These are phyloP conservation scores for Quercus mongolica DNA, from an alignment of 306 rosid species.

Conservation along the genomic window DNA sequence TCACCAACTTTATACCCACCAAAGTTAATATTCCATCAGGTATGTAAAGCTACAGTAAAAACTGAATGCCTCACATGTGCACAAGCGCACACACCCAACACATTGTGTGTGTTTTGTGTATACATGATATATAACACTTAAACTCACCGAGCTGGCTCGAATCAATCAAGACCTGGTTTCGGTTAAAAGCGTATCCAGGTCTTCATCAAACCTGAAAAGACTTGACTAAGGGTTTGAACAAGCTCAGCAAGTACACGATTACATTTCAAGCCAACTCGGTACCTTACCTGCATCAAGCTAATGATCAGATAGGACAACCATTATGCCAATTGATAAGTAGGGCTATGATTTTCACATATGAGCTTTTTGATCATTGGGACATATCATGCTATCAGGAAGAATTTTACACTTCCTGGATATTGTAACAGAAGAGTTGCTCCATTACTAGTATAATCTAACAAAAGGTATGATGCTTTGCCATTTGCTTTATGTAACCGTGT, in stretches of 20 bases:
- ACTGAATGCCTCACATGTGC: background rate
- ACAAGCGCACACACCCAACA: no score
- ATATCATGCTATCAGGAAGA: background rate
- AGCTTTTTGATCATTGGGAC: background rate
- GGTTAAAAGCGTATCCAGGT: slow-evolving; percentile 58
- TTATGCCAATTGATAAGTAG: slow-evolving; percentile 8
- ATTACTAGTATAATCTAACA: background rate
- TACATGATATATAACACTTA: slow-evolving; percentile 13
- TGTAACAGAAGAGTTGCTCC: background rate
- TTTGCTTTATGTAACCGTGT: background rate
- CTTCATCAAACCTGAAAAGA: slow-evolving; percentile 64
- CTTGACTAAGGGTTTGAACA: slow-evolving; percentile 42
- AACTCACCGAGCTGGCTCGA: slow-evolving; percentile 76
- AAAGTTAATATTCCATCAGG: background rate
- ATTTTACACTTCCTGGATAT: background rate
- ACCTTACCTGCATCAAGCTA: slow-evolving; percentile 60
- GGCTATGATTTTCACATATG: background rate
- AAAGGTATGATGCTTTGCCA: background rate
- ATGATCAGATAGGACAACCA: slow-evolving; percentile 34
- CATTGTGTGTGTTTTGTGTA: background rate
- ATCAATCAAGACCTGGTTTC: slow-evolving; percentile 49
- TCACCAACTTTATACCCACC: slow-evolving; percentile 12
- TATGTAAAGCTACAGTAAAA: background rate
- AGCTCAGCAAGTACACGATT: slow-evolving; percentile 53
- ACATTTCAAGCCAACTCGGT: slow-evolving; percentile 76